Conservation (phyloP, 352 stramenopile genomes). For the Elongisporangium anandrum region DNA sequence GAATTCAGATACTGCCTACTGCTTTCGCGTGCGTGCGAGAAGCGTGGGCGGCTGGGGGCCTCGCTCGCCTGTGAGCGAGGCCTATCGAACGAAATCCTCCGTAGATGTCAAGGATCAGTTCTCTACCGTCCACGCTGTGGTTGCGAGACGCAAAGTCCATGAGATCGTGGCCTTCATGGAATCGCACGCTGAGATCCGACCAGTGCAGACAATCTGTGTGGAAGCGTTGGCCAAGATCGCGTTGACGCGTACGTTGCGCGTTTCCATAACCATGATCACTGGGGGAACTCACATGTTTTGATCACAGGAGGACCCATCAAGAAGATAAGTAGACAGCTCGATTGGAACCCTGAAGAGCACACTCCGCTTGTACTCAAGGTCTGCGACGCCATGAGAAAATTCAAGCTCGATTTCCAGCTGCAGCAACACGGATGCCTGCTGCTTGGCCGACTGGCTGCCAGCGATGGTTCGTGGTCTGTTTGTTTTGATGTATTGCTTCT, state of each 20-base stretch:
- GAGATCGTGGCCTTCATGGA: slow-evolving; percentile 40
- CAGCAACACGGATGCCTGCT: slow-evolving; percentile 31
- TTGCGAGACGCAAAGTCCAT: slow-evolving; percentile 7
- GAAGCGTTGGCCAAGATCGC: slow-evolving; percentile 38
- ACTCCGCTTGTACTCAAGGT: slow-evolving; percentile 20
- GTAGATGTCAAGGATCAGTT: slow-evolving; percentile 26
- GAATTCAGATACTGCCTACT: slow-evolving; percentile 36
- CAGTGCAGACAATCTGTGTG: slow-evolving; percentile 33
- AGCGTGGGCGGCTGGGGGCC: slow-evolving; percentile 60
- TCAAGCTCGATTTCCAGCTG: slow-evolving; percentile 37
- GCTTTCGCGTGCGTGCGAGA: slow-evolving; percentile 55
- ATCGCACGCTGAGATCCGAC: slow-evolving; percentile 22
- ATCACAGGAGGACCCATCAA: neutral
- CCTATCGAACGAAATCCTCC: slow-evolving; percentile 37
- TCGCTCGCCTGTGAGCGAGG: slow-evolving; percentile 31
- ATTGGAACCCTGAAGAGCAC: slow-evolving; percentile 17
- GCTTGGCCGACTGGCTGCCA: slow-evolving; percentile 37
- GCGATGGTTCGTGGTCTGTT: slow-evolving; percentile 20
- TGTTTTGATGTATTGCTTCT: too few species aligned
- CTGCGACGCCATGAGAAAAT: slow-evolving; percentile 41
- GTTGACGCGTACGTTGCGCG: slow-evolving; percentile 18
- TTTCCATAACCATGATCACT: neutral
- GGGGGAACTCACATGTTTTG: neutral
- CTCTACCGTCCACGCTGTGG: slow-evolving; percentile 19
- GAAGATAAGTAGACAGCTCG: slow-evolving; percentile 1